phyloP scores from a whole-genome alignment of 169 alveolate genomes.

The Plasmodium gallinaceum region DNA sequence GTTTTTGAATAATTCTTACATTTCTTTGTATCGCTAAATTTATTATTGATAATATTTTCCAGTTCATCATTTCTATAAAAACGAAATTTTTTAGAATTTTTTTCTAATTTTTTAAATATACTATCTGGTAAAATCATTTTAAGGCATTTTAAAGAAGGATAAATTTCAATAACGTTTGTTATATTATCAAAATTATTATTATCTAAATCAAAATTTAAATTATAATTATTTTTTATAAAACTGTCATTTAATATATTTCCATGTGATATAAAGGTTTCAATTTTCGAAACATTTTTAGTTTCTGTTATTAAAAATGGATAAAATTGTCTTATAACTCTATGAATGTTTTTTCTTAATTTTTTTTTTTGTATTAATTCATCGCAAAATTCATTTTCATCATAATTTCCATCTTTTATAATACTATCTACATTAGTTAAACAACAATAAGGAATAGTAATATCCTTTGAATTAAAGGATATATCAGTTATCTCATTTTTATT shows the following conservation, averaged over 20 bases:
- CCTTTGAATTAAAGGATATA: background rate
- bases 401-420: background rate
- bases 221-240: too few relatives aligned
- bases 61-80: conserved; percentile 12
- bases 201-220: background rate
- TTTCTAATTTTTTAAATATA: conserved; percentile 39
- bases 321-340: conserved; percentile 31
- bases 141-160: conserved; percentile 52
- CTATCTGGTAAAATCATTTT: conserved; percentile 19
- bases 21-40: conserved; percentile 10
- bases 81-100: conserved; percentile 39
- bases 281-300: conserved; percentile 26
- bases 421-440: conserved; percentile 14
- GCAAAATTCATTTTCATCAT: background rate
- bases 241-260: conserved; percentile 47
- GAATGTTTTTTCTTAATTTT: conserved; percentile 43
- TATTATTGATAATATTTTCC: conserved; percentile 34
- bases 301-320: conserved; percentile 69
- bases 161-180: conserved; percentile 25
- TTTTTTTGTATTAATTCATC: background rate
- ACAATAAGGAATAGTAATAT: conserved; percentile 39
- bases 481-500: background rate
- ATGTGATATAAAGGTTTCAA: conserved; percentile 35
- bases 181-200: background rate
- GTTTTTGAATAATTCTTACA: too few relatives aligned